These are phyloP conservation scores for Symbiodinium natans DNA, from an alignment of 73 alveolate species.

Conservation along the genomic window DNA sequence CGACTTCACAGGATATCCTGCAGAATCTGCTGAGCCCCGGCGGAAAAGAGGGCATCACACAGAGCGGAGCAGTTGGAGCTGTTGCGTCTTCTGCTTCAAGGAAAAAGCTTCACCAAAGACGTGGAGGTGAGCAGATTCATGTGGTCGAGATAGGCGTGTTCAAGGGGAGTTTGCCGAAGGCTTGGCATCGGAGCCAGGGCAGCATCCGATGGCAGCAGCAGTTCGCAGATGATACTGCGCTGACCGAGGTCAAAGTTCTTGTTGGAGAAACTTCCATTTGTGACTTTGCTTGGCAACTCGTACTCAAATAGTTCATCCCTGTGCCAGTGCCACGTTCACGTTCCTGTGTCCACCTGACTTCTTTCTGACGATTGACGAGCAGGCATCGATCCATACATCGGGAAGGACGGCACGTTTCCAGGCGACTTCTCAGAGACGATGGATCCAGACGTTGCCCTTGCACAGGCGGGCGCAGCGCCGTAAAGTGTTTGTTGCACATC, in stretches of 20 bases:
- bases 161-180: conserved; percentile 46
- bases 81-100: background rate
- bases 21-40: conserved; percentile 40
- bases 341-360: background rate
- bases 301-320: background rate
- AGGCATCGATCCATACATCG: conserved; percentile 88
- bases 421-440: conserved; percentile 91
- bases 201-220: no score
- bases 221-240: no score
- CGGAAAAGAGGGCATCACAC: background rate
- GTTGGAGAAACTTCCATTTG: conserved; percentile 69
- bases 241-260: conserved; percentile 34
- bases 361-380: background rate
- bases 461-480: conserved; percentile 50
- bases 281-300: conserved; percentile 40
- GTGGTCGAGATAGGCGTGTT: conserved; percentile 91
- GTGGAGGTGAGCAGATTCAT: background rate
- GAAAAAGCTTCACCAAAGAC: conserved; percentile 46
- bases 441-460: conserved; percentile 79
- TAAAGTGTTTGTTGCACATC: background rate
- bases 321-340: background rate
- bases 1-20: conserved; percentile 26
- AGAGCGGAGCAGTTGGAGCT: background rate
- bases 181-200: background rate
- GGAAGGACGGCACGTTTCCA: conserved; percentile 82